Conservation (phyloP, 345 rosid species). For the Citrus maxima region DNA sequence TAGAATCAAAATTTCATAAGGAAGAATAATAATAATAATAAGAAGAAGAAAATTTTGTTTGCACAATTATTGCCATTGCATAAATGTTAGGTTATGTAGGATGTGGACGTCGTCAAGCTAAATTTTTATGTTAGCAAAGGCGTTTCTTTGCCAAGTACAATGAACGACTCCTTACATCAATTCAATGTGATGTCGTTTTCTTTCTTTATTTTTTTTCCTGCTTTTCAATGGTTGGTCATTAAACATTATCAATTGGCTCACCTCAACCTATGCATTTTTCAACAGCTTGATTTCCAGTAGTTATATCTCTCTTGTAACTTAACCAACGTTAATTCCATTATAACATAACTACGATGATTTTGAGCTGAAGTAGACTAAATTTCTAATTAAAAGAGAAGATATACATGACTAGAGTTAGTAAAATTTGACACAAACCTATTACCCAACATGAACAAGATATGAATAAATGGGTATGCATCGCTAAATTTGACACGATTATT, state of each 20-base stretch:
- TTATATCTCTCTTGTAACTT: no score
- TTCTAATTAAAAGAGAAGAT: no score
- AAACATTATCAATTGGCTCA: no score
- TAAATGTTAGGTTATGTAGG: neutral
- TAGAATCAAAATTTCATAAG: neutral
- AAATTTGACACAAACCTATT: no score
- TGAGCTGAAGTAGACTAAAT: no score
- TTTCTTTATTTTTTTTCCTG: neutral
- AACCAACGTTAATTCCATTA: no score
- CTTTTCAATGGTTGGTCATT: no score
- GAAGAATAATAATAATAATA: neutral
- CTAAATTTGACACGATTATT: no score
- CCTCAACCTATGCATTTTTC: no score
- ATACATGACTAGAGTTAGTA: no score
- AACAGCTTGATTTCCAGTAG: no score
- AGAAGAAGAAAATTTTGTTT: neutral
- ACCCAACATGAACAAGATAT: accelerated
- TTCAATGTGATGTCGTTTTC: neutral
- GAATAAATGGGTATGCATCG: accelerated
- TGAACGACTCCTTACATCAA: neutral
- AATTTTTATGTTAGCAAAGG: neutral
- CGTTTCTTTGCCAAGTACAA: neutral
- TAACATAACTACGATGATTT: no score
- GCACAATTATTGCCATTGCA: neutral
- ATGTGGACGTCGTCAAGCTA: neutral